phyloP scores from a whole-genome alignment of 148 eudicot species.

The Chenopodium album region DNA sequence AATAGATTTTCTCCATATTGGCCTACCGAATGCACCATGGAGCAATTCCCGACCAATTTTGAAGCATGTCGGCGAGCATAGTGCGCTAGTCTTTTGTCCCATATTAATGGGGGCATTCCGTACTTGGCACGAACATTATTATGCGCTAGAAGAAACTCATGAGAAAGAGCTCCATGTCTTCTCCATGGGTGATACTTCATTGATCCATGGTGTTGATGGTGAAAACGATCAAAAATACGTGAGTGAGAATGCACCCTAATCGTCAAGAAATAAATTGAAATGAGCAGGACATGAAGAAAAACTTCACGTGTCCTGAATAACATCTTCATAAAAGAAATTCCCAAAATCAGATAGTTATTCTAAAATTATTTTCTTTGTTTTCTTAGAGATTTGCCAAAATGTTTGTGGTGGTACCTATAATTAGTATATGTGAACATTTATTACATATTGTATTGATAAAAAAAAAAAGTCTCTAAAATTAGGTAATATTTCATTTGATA shows the following conservation, averaged over 20 bases:
- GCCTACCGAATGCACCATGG: constrained; percentile 29
- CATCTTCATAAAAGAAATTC: neutral
- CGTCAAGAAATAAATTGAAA: neutral
- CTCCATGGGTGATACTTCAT: neutral
- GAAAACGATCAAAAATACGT: neutral
- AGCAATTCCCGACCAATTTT: constrained; percentile 8
- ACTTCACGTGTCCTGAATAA: constrained; percentile 1
- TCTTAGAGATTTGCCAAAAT: neutral
- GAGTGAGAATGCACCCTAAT: neutral
- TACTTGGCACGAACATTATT: constrained; percentile 28
- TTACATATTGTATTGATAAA: neutral
- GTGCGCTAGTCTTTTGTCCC: constrained; percentile 23
- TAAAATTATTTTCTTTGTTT: neutral
- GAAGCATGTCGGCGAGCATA: constrained; percentile 30
- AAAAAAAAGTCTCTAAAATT: neutral
- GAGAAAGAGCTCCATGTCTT: neutral
- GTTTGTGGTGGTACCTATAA: neutral
- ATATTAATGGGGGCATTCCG: constrained; percentile 24
- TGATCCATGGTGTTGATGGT: neutral
- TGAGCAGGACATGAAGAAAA: constrained; percentile 17
- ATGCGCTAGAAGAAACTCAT: constrained; percentile 31
- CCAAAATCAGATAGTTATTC: neutral
- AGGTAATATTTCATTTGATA: neutral
- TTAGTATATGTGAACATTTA: neutral
- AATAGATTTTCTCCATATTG: constrained; percentile 39